Evolutionary conservation across 768 basidiomycete genomes (phyloP).

Genomic region (Naganishia vaughanmartiniae): DNA sequence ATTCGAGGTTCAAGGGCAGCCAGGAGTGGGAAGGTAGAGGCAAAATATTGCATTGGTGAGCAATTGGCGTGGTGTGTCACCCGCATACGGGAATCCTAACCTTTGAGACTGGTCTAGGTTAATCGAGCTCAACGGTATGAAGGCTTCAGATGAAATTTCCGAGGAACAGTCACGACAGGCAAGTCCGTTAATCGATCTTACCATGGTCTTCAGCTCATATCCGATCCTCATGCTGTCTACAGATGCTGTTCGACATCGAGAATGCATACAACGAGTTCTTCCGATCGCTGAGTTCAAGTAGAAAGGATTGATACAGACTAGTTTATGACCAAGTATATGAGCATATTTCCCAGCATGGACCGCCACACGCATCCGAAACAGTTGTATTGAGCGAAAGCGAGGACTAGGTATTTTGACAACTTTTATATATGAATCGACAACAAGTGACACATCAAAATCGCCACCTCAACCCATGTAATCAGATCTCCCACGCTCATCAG

Average conservation of each 20-base stretch:
- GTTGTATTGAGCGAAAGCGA: background rate
- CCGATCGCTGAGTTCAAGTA: constrained; percentile 44
- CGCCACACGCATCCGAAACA: background rate
- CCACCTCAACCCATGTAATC: constrained; percentile 5
- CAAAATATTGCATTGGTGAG: constrained; percentile 82
- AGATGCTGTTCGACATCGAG: constrained; percentile 96
- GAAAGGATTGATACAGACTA: background rate
- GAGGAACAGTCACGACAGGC: constrained; percentile 95
- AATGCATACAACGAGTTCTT: constrained; percentile 94
- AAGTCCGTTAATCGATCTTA: constrained; percentile 31
- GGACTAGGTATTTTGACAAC: background rate
- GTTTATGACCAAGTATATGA: background rate
- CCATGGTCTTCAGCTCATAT: background rate
- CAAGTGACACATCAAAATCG: background rate
- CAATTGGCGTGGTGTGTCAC: constrained; percentile 51
- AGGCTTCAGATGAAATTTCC: constrained; percentile 89
- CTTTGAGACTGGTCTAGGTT: constrained; percentile 60
- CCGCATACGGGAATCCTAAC: background rate
- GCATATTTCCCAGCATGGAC: background rate
- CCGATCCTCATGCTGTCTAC: background rate
- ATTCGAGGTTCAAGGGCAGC: constrained; percentile 88
- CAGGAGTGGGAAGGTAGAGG: constrained; percentile 96
- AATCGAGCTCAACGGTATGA: constrained; percentile 94
- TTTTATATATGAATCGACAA: background rate
- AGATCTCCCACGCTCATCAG: background rate